A percentile compares a stretch with the other conserved stretches of the same genome.
phyloP scores from a whole-genome alignment of 75 land plant species.

The Larix kaempferi region DNA sequence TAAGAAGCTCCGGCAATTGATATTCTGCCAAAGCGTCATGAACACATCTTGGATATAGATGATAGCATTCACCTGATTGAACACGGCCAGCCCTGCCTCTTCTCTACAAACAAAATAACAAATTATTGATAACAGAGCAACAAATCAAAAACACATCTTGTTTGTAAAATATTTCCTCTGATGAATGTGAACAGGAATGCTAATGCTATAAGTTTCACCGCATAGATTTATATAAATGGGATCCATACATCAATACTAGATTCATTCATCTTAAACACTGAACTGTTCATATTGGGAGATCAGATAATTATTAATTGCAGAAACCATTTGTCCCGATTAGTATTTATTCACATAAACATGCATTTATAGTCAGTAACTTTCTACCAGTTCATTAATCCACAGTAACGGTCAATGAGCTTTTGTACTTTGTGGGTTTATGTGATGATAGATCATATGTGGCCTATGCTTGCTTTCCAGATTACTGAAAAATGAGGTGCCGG shows the following conservation, averaged over 20 bases:
- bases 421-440: background rate
- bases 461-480: background rate
- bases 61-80: slow-evolving; percentile 88
- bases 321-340: no score
- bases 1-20: slow-evolving; percentile 84
- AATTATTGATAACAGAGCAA: background rate
- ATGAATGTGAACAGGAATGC: background rate
- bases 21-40: slow-evolving; percentile 82
- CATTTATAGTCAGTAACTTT: no score
- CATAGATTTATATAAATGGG: background rate
- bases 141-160: no score
- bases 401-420: no score
- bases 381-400: no score
- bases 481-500: background rate
- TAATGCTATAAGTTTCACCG: background rate
- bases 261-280: background rate
- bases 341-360: no score
- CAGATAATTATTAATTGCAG: no score
- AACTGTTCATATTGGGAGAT: background rate
- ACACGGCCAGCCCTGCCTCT: slow-evolving; percentile 96
- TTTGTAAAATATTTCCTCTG: background rate
- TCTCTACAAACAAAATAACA: slow-evolving; percentile 39
- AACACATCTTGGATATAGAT: slow-evolving; percentile 85
- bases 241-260: background rate
- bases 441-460: background rate